phyloP scores from a whole-genome alignment of 2,329 filamentous ascomycete genomes.

The Coleophoma crateriformis region DNA sequence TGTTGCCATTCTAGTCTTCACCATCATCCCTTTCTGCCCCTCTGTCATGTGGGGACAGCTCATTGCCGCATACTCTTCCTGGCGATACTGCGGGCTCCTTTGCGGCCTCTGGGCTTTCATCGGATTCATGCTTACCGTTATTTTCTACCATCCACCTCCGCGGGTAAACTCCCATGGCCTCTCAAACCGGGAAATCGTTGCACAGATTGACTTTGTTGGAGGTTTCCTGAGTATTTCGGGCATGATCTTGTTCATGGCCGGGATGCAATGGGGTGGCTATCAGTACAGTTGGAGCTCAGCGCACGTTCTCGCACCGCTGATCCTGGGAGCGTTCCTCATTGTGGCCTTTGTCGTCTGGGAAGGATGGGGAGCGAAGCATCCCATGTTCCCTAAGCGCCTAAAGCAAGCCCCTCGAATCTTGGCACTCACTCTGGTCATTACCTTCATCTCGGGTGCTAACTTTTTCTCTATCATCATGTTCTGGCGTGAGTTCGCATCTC shows the following conservation, averaged over 20 bases:
- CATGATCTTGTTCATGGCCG: conserved; percentile 44
- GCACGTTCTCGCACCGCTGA: conserved; percentile 47
- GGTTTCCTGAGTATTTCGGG: conserved; percentile 43
- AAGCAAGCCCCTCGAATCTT: conserved; percentile 47
- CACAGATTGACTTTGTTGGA: conserved; percentile 43
- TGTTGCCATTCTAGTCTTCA: conserved; percentile 53
- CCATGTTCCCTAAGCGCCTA: conserved; percentile 42
- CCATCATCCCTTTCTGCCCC: conserved; percentile 56
- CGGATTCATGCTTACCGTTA: conserved; percentile 42
- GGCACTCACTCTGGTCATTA: conserved; percentile 47
- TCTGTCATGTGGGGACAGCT: conserved; percentile 56
- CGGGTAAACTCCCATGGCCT: conserved; percentile 34
- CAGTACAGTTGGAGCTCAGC: conserved; percentile 31
- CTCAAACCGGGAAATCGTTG: conserved; percentile 31
- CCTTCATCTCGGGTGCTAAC: conserved; percentile 55
- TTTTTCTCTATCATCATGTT: conserved; percentile 38
- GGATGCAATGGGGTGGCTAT: conserved; percentile 51
- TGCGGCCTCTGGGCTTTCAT: conserved; percentile 45
- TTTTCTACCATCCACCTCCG: conserved; percentile 49
- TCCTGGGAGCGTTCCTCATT: conserved; percentile 41
- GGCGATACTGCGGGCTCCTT: conserved; percentile 49
- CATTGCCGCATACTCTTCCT: conserved; percentile 38
- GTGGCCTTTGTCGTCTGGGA: conserved; percentile 48
- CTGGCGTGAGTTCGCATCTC: conserved; percentile 31
- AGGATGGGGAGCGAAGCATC: conserved; percentile 40